These are phyloP conservation scores for Cryptococcus hybrid DNA, from an alignment of 1,284 basidiomycete species.

Conservation along the genomic window DNA sequence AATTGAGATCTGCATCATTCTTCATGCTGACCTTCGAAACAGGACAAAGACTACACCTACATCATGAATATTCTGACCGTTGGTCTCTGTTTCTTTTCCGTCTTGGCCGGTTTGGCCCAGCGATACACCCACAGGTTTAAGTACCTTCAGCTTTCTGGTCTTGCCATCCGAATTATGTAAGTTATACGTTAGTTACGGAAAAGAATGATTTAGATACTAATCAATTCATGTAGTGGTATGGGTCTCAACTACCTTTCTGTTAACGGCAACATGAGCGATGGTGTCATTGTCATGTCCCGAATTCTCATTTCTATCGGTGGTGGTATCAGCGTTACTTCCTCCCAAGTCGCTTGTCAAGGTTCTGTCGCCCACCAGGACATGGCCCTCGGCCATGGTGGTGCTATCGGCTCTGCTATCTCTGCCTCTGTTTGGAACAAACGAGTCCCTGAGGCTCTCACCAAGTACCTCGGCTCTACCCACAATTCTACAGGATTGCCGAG, in stretches of 20 bases:
- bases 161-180: slow-evolving; percentile 32
- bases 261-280: slow-evolving; percentile 33
- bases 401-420: slow-evolving; percentile 39
- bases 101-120: slow-evolving; percentile 45
- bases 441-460: slow-evolving; percentile 22
- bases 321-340: slow-evolving; percentile 37
- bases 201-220: neutral
- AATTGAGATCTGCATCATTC: neutral
- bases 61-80: slow-evolving; percentile 39
- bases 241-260: slow-evolving; percentile 33
- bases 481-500: slow-evolving; percentile 13
- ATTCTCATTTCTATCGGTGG: slow-evolving; percentile 37
- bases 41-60: slow-evolving; percentile 31
- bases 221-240: slow-evolving; percentile 16
- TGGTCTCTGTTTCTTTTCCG: slow-evolving; percentile 46
- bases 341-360: slow-evolving; percentile 40
- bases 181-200: neutral
- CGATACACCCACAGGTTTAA: slow-evolving; percentile 52
- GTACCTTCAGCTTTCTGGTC: slow-evolving; percentile 35
- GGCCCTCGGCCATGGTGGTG: slow-evolving; percentile 39
- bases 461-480: slow-evolving; percentile 13
- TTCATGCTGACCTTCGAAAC: neutral
- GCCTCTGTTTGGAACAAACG: slow-evolving; percentile 40
- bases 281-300: slow-evolving; percentile 17
- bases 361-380: slow-evolving; percentile 46